These are phyloP conservation scores for Aphanomyces euteiches DNA, from an alignment of 352 stramenopile species.

Conservation along the genomic window DNA sequence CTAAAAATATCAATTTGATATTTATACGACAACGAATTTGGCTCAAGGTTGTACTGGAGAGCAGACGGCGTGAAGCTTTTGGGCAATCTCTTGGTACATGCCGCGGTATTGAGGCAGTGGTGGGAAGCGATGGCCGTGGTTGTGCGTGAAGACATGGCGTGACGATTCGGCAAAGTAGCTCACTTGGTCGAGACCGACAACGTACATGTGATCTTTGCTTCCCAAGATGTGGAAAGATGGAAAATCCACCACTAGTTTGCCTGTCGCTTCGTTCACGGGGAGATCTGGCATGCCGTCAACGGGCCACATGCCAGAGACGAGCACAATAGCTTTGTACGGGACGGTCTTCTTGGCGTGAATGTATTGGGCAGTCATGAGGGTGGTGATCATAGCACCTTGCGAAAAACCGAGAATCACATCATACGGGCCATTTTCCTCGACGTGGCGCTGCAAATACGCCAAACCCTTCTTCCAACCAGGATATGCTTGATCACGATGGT, in stretches of 20 bases:
- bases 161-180: slow-evolving; percentile 32
- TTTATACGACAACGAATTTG: too few relatives aligned
- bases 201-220: slow-evolving; percentile 50
- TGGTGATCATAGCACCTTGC: slow-evolving; percentile 56
- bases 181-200: slow-evolving; percentile 40
- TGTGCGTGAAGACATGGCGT: slow-evolving; percentile 34
- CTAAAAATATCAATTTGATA: too few relatives aligned
- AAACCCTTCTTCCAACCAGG: slow-evolving; percentile 45
- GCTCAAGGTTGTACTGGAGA: too few relatives aligned
- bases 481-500: slow-evolving; percentile 30
- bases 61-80: slow-evolving; percentile 3
- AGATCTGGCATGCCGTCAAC: slow-evolving; percentile 1
- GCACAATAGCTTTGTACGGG: slow-evolving; percentile 7
- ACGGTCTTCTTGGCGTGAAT: not conserved
- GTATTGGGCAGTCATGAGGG: slow-evolving; percentile 10
- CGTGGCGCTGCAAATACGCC: slow-evolving; percentile 55
- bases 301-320: slow-evolving; percentile 14
- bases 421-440: slow-evolving; percentile 57
- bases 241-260: not conserved
- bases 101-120: slow-evolving; percentile 31
- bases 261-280: not conserved
- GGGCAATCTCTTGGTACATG: slow-evolving; percentile 37
- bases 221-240: slow-evolving; percentile 59
- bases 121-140: slow-evolving; percentile 38
- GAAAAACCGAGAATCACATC: slow-evolving; percentile 77